Evolutionary conservation across 1,139 yeast species (phyloP), one percentile per base, ranked within the genome.

Genomic region (Scheffersomyces quercinus): DNA sequence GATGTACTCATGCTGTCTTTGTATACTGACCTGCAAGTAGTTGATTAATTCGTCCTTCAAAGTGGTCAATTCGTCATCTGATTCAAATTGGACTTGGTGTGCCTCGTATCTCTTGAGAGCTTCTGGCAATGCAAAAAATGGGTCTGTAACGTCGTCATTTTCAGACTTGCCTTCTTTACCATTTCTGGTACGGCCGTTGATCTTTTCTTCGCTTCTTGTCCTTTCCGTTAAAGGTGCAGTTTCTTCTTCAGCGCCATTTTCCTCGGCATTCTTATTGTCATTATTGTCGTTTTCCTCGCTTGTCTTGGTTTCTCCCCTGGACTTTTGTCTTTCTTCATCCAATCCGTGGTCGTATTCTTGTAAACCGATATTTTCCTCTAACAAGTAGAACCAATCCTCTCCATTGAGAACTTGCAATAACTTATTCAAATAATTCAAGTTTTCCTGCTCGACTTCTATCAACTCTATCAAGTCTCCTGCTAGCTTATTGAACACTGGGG

Each of bases 1-100:
- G 43, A 90, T 85, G 60, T 86, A 91, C 64, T 93, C 98, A 60
- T 88, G 91, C 56, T 89, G 89, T 59, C 97, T 77, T 65, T 93
- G 98, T 40, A 89, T 72, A 49, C 78, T 70, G 36, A 74, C 77
- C 51, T 74, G 79, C 38, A 74, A 56, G 49, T 70, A 72, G 50
- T 73, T 74, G 39, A 71, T 64, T 48, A 74, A 62, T 38, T 74
- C 79, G 42, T 70, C 75, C 49, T 70, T 67, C n/a, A 70, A 53
- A 13, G 48, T 47, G 8, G 56, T 50, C 34, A 61, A 53, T 43
- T 68, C 70, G 40, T 65, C 68, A 41, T 58, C 62, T 12, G 51
- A 46, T 15, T 62, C 57, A 12, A 56, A 63, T 42, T 61, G 66
- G 14, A 52, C 51, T 48, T 73, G 76, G 39, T 56, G 65, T 11